Conservation (phyloP, 805 yeast genomes). For the Schwanniomyces occidentalis region DNA sequence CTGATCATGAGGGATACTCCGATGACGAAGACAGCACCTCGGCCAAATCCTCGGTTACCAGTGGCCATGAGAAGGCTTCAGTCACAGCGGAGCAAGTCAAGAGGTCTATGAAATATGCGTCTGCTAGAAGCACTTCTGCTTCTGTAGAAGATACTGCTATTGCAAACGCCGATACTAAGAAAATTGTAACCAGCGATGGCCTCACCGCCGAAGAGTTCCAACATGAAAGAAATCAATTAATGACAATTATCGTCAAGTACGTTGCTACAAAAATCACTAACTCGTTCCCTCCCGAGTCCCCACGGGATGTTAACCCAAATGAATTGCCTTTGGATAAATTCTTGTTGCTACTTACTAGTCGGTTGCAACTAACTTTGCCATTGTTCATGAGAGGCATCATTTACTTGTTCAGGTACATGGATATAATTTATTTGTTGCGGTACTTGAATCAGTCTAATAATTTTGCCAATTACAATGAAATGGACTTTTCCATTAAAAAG, state of each 20-base stretch:
- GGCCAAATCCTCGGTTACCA: conserved; percentile 1
- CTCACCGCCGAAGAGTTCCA: conserved; percentile 23
- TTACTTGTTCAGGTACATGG: conserved; percentile 47
- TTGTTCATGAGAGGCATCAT: conserved; percentile 42
- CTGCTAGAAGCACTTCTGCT: neutral
- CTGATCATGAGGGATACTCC: conserved; percentile 31
- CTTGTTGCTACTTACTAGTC: conserved; percentile 35
- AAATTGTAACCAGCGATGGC: conserved; percentile 1
- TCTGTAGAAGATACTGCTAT: neutral
- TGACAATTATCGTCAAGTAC: conserved; percentile 44
- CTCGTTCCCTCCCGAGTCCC: conserved; percentile 43
- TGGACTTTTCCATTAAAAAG: conserved; percentile 43
- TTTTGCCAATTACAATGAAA: conserved; percentile 42
- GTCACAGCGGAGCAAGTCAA: conserved; percentile 21
- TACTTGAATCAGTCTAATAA: conserved; percentile 47
- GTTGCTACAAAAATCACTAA: conserved; percentile 43
- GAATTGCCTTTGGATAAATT: conserved; percentile 43
- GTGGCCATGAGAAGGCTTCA: conserved; percentile 7
- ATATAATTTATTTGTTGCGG: conserved; percentile 43
- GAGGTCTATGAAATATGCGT: conserved; percentile 14
- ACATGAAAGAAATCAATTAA: conserved; percentile 35
- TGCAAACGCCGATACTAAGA: neutral
- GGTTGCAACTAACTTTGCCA: conserved; percentile 35
- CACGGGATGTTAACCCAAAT: conserved; percentile 17
- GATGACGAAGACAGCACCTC: conserved; percentile 22